Conservation (phyloP, 2,329 filamentous ascomycete species). For the Mycocentrospora acerina region DNA sequence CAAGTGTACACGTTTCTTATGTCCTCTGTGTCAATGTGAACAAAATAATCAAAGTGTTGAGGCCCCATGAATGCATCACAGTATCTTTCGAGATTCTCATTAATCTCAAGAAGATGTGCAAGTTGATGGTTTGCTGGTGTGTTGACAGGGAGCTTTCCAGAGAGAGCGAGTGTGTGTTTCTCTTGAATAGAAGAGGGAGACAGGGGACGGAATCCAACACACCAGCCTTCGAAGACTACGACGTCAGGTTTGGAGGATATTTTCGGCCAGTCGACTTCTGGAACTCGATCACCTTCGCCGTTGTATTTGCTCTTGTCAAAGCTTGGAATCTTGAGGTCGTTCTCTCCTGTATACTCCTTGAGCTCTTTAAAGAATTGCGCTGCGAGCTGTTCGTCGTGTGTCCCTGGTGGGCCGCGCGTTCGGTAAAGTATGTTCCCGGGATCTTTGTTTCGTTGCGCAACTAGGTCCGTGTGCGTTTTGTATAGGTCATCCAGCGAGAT, state of each 20-base stretch:
- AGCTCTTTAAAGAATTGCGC: conserved; percentile 64
- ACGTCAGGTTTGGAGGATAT: conserved; percentile 62
- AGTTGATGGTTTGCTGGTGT: conserved; percentile 58
- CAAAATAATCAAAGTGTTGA: conserved; percentile 57
- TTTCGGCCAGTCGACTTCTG: conserved; percentile 61
- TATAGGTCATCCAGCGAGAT: conserved; percentile 79
- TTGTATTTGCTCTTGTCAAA: conserved; percentile 82
- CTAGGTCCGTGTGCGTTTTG: conserved; percentile 69
- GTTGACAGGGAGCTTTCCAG: conserved; percentile 47
- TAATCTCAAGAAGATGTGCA: conserved; percentile 59
- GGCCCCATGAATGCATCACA: conserved; percentile 45
- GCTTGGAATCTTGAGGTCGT: conserved; percentile 63
- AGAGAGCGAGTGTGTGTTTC: conserved; percentile 56
- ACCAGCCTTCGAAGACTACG: conserved; percentile 89
- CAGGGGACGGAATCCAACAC: conserved; percentile 76
- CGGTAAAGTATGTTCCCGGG: conserved; percentile 75
- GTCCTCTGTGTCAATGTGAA: conserved; percentile 73
- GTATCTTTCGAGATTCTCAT: conserved; percentile 60
- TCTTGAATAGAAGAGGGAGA: conserved; percentile 55
- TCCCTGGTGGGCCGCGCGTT: conserved; percentile 79
- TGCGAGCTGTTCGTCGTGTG: conserved; percentile 74
- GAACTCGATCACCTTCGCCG: conserved; percentile 74
- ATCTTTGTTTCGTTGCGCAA: conserved; percentile 63
- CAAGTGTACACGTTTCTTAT: conserved; percentile 78
- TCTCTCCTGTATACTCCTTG: conserved; percentile 47